Evolutionary conservation across 306 rosid genomes (phyloP).

Genomic region (Fragaria ananassa): DNA sequence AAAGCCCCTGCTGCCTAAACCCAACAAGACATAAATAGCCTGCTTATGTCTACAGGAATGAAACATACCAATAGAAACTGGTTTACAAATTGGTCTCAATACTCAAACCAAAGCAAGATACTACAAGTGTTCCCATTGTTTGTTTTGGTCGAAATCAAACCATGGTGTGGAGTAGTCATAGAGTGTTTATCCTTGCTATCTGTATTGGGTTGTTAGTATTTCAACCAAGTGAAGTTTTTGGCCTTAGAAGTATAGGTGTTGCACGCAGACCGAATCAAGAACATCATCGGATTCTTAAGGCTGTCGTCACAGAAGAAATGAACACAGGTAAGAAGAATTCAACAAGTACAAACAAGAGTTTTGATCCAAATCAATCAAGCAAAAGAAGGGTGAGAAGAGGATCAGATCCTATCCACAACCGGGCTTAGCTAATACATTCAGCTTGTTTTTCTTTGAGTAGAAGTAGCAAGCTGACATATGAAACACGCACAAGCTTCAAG

Average conservation of each 20-base stretch:
- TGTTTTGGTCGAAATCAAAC: slow-evolving; percentile 32
- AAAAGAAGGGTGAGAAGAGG: slow-evolving; percentile 80
- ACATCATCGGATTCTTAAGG: slow-evolving; percentile 39
- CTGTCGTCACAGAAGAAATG: slow-evolving; percentile 34
- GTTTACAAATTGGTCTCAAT: slow-evolving; percentile 37
- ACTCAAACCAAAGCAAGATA: slow-evolving; percentile 31
- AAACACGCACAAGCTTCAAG: slow-evolving; percentile 22
- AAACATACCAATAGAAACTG: slow-evolving; percentile 37
- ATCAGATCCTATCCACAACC: slow-evolving; percentile 95
- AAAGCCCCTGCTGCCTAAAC: slow-evolving; percentile 50
- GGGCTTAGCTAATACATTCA: slow-evolving; percentile 30
- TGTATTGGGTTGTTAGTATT: slow-evolving; percentile 53
- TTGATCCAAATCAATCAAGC: slow-evolving; percentile 74
- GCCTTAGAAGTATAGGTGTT: slow-evolving; percentile 46
- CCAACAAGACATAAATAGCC: slow-evolving; percentile 48
- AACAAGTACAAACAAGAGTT: slow-evolving; percentile 29
- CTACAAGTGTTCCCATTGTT: slow-evolving; percentile 32
- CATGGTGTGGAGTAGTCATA: slow-evolving; percentile 52
- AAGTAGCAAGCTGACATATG: slow-evolving; percentile 35
- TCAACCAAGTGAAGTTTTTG: slow-evolving; percentile 43
- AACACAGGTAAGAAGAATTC: slow-evolving; percentile 45
- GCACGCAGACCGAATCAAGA: slow-evolving; percentile 43
- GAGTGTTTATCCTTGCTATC: slow-evolving; percentile 48
- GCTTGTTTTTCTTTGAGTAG: slow-evolving; percentile 17
- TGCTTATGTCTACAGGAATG: slow-evolving; percentile 57